A percentile compares a stretch with the other conserved stretches of the same genome.
Conservation (phyloP, 805 yeast genomes). For the Zygotorulaspora chibaensis region DNA sequence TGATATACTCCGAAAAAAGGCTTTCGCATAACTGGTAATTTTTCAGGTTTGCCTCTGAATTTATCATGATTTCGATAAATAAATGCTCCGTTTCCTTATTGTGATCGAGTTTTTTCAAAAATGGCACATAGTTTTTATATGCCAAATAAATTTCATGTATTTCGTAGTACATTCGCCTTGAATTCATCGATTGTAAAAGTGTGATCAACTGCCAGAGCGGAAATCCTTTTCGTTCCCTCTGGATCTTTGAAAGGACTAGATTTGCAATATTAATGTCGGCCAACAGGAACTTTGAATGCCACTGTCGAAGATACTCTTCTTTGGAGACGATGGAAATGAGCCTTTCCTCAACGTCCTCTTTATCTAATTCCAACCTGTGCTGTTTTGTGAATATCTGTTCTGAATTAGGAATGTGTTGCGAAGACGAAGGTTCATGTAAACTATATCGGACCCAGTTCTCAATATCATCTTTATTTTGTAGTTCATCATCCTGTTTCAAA, state of each 20-base stretch:
- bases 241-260: constrained; percentile 10
- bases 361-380: neutral
- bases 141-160: constrained; percentile 21
- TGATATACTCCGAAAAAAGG: constrained; percentile 29
- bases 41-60: constrained; percentile 17
- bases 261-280: constrained; percentile 14
- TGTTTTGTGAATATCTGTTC: neutral
- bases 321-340: constrained; percentile 3
- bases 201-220: constrained; percentile 16
- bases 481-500: constrained; percentile 4
- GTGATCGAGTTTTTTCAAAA: constrained; percentile 3
- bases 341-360: neutral
- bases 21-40: constrained; percentile 25
- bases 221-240: constrained; percentile 13
- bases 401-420: constrained; percentile 7
- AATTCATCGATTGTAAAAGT: constrained; percentile 14
- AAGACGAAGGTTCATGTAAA: constrained; percentile 12
- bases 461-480: constrained; percentile 13
- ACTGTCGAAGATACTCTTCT: constrained; percentile 6
- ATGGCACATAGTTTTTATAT: constrained; percentile 9
- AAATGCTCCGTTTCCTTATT: constrained; percentile 4
- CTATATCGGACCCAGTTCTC: constrained; percentile 17
- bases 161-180: constrained; percentile 15
- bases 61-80: constrained; percentile 19
- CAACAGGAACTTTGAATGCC: constrained; percentile 19